phyloP scores from a whole-genome alignment of 805 yeast genomes.

The Wickerhamiella kurtzmanii region DNA sequence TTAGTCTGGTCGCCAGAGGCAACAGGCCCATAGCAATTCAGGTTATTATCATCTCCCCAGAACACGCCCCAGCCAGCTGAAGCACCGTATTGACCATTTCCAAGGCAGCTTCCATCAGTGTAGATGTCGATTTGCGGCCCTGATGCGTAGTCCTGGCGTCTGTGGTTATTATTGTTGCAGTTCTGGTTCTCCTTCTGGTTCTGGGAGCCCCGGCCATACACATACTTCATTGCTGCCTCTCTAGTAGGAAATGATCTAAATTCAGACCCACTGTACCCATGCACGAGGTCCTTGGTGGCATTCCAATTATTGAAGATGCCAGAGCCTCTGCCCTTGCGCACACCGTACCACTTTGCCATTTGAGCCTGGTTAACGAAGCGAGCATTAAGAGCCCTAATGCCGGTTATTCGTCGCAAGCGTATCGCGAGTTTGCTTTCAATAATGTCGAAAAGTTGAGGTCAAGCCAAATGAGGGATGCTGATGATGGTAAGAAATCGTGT shows the following conservation, averaged over 20 bases:
- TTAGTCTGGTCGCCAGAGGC: slow-evolving; percentile 45
- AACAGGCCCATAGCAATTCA: slow-evolving; percentile 45
- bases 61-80: slow-evolving; percentile 65
- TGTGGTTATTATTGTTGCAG: neutral
- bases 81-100: slow-evolving; percentile 37
- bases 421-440: too few relatives aligned
- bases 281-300: slow-evolving; percentile 32
- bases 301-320: slow-evolving; percentile 56
- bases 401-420: too few relatives aligned
- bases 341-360: slow-evolving; percentile 41
- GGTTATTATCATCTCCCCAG: slow-evolving; percentile 41
- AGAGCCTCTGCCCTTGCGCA: slow-evolving; percentile 35
- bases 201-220: neutral
- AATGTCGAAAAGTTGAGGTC: too few relatives aligned
- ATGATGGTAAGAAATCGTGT: too few relatives aligned
- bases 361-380: neutral
- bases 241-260: slow-evolving; percentile 41
- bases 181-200: neutral
- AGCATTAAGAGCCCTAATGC: too few relatives aligned
- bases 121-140: slow-evolving; percentile 29
- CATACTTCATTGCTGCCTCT: slow-evolving; percentile 33
- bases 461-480: too few relatives aligned
- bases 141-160: neutral
- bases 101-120: slow-evolving; percentile 67
- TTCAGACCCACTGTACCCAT: slow-evolving; percentile 42